Percentiles rank a stretch among this genome's conserved stretches.
phyloP scores from a whole-genome alignment of 1,284 basidiomycete genomes.

The Microbotryum violaceum region DNA sequence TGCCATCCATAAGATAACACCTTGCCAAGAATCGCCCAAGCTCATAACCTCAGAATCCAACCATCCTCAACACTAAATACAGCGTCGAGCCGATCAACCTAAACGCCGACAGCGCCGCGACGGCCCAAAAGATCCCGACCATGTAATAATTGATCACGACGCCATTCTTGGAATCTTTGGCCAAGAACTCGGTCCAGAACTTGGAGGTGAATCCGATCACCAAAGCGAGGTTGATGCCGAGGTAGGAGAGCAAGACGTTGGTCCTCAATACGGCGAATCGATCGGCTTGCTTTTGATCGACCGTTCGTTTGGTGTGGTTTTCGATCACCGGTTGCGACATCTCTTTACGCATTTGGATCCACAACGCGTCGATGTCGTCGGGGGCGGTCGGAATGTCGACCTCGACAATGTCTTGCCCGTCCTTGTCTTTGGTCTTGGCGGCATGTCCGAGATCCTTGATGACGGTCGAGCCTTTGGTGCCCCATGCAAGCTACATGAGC shows the following conservation, averaged over 20 bases:
- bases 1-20: too few species aligned
- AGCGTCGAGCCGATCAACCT: slow-evolving; percentile 18
- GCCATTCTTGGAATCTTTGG: not conserved
- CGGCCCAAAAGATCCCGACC: slow-evolving; percentile 24
- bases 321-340: not conserved
- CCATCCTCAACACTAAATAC: slow-evolving; percentile 1
- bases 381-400: slow-evolving; percentile 69
- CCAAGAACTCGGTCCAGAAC: slow-evolving; percentile 52
- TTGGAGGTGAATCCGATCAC: slow-evolving; percentile 73
- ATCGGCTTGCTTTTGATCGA: too few species aligned
- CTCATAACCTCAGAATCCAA: slow-evolving; percentile 1
- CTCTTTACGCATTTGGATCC: slow-evolving; percentile 57
- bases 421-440: slow-evolving; percentile 74
- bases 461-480: slow-evolving; percentile 75
- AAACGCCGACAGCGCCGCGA: slow-evolving; percentile 24
- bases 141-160: slow-evolving; percentile 9
- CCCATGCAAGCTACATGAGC: slow-evolving; percentile 44
- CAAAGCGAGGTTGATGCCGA: slow-evolving; percentile 75
- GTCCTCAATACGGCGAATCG: slow-evolving; percentile 42
- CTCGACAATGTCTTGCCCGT: slow-evolving; percentile 77
- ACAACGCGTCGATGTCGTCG: slow-evolving; percentile 62
- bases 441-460: slow-evolving; percentile 78
- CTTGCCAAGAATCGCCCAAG: not conserved
- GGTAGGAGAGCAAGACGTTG: slow-evolving; percentile 75
- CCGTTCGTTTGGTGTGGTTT: too few species aligned